A percentile compares a stretch with the other conserved stretches of the same genome.
These are phyloP conservation scores for Pogostemon cablin DNA, from an alignment of 257 asterid species.

Conservation along the genomic window DNA sequence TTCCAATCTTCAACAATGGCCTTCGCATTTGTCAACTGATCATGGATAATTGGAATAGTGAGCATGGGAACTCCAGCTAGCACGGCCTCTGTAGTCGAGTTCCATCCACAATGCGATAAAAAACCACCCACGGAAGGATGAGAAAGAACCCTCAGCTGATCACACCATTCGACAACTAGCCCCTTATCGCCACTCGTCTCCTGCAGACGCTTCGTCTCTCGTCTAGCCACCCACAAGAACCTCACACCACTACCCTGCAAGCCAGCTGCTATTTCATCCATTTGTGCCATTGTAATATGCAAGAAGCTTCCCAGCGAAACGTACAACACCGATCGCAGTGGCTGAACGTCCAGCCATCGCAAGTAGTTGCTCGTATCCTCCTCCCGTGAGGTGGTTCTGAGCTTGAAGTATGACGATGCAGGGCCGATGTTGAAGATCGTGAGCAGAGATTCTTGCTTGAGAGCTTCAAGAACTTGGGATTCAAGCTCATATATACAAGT, in stretches of 20 bases:
- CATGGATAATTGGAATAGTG: constrained; percentile 49
- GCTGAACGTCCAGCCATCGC: constrained; percentile 59
- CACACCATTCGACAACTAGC: constrained; percentile 65
- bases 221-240: constrained; percentile 60
- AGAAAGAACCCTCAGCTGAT: constrained; percentile 55
- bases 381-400: not conserved
- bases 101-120: constrained; percentile 82
- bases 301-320: constrained; percentile 65
- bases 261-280: constrained; percentile 55
- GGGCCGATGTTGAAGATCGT: constrained; percentile 55
- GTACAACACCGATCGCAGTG: constrained; percentile 53
- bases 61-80: constrained; percentile 60
- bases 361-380: constrained; percentile 5
- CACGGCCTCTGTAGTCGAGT: constrained; percentile 58
- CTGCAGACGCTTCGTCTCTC: constrained; percentile 27
- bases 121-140: constrained; percentile 65
- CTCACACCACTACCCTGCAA: constrained; percentile 45
- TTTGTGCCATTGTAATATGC: constrained; percentile 44
- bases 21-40: constrained; percentile 57
- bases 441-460: constrained; percentile 31
- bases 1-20: constrained; percentile 61
- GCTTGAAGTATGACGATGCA: constrained; percentile 34
- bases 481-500: constrained; percentile 53
- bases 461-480: constrained; percentile 40
- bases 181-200: constrained; percentile 39